A percentile compares a stretch with the other conserved stretches of the same genome.
phyloP scores from a whole-genome alignment of 1,139 yeast genomes.

The Suhomyces maxii region DNA sequence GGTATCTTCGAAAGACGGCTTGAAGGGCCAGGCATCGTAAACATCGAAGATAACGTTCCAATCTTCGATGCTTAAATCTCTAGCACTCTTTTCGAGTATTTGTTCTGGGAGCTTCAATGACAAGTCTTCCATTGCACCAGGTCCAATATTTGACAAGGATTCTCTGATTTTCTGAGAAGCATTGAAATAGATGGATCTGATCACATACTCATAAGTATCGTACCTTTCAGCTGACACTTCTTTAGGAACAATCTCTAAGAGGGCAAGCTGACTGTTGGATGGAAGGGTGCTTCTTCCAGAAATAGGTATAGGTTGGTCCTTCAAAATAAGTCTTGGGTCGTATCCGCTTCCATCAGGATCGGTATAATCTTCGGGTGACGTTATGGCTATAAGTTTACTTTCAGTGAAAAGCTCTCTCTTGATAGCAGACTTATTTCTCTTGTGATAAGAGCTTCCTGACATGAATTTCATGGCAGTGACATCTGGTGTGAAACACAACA shows the following conservation, averaged over 20 bases:
- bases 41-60: slow-evolving; percentile 48
- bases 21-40: slow-evolving; percentile 83
- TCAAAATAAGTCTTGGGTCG: slow-evolving; percentile 38
- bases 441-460: slow-evolving; percentile 45
- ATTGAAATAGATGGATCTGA: slow-evolving; percentile 61
- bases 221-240: slow-evolving; percentile 27
- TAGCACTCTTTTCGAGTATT: slow-evolving; percentile 46
- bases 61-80: slow-evolving; percentile 55
- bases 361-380: slow-evolving; percentile 26
- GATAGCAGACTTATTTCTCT: slow-evolving; percentile 58
- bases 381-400: slow-evolving; percentile 49
- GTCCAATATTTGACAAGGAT: slow-evolving; percentile 61
- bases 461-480: slow-evolving; percentile 61
- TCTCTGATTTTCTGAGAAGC: slow-evolving; percentile 50
- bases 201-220: slow-evolving; percentile 66
- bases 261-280: slow-evolving; percentile 29
- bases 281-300: slow-evolving; percentile 27
- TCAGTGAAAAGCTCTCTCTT: slow-evolving; percentile 63
- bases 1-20: slow-evolving; percentile 48
- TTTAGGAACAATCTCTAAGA: slow-evolving; percentile 64
- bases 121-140: slow-evolving; percentile 77
- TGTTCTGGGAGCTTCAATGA: slow-evolving; percentile 32
- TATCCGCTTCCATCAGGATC: slow-evolving; percentile 31
- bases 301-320: slow-evolving; percentile 41
- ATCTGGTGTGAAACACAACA: slow-evolving; percentile 64